phyloP scores from a whole-genome alignment of 768 basidiomycete species.

The Antrodiella citrinella region DNA sequence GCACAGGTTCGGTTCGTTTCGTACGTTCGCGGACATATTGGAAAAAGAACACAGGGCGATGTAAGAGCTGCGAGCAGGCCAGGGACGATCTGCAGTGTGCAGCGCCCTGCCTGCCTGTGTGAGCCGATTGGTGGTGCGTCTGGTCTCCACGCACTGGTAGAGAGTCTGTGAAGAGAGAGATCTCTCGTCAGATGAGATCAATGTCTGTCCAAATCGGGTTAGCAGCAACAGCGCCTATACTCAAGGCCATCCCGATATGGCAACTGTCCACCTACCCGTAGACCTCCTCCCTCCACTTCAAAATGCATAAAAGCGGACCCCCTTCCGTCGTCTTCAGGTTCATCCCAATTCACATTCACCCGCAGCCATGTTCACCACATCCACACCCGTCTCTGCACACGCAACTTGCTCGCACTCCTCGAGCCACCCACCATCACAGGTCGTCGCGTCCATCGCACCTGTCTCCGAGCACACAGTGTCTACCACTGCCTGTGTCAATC shows the following conservation, averaged over 20 bases:
- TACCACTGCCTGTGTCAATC: constrained; percentile 29
- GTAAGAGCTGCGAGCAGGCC: background rate
- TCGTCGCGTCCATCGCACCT: constrained; percentile 16
- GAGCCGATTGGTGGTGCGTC: too few relatives aligned
- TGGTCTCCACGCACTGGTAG: too few relatives aligned
- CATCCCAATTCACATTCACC: constrained; percentile 5
- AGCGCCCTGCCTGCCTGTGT: background rate
- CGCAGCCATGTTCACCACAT: constrained; percentile 10
- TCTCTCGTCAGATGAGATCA: too few relatives aligned
- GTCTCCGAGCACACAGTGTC: constrained; percentile 10
- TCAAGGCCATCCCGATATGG: background rate
- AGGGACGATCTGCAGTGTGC: background rate
- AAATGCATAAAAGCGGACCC: constrained; percentile 7
- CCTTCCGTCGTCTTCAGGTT: constrained; percentile 1
- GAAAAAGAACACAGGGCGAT: too few relatives aligned
- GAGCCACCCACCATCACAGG: constrained; percentile 23
- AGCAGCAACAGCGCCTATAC: too few relatives aligned
- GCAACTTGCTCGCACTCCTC: constrained; percentile 7
- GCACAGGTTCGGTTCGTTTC: too few relatives aligned
- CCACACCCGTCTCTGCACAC: constrained; percentile 6
- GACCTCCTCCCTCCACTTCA: constrained; percentile 7
- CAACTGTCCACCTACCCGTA: background rate
- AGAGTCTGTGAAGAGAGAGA: too few relatives aligned
- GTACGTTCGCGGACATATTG: too few relatives aligned
- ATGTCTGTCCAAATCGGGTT: too few relatives aligned